Evolutionary conservation across 257 asterid genomes (phyloP), one percentile per base, ranked within the genome.

Genomic region (Nicotiana sylvestris): DNA sequence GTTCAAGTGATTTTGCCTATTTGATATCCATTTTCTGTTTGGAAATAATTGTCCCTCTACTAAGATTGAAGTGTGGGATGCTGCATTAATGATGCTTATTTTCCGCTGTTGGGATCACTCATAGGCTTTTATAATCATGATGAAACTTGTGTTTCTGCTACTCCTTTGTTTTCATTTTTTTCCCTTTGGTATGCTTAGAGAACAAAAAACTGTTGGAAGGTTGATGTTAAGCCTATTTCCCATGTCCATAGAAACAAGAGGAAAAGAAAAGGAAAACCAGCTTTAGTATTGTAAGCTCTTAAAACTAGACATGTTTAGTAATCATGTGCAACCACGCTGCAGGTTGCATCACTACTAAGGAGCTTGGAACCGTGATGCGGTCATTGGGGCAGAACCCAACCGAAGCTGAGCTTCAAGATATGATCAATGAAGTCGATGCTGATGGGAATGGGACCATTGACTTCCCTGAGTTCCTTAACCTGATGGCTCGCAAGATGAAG

Each of bases 401-500:
- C 5, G 80, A 74, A 43, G 80, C 80, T 74, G 80, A 74, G 80
- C 80, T 74, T 13, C 80, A 74, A 74, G 80, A 74, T 62, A 74
- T 74, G 80, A 74, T 74, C 43, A 74, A 49, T 1, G 80, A 74
- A 74, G 80, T 74, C 51, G 80, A 74, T 74, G 80, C 80, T 1
- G 80, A 74, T 74, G 80, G 80, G 25, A 74, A 74, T 74, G 80
- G 80, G 27, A 74, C 80, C 43, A 74, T 74, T 49, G 80, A 74
- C 43, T 74, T 74, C 25, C 80, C 80, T 49, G 80, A 74, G 62
- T 74, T 74, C 80, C 80, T 74, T 46, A 74, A 74, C 80, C 62
- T 74, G 80, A 74, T 74, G 80, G 80, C 80, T 49, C 80, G 80
- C 62, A 74, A 74, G 43, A 74, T 74, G 80, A 74, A 74, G 62